Base-by-base conservation (phyloP, 2,329 filamentous ascomycete species). In the Phyllosticta paracitricarpa region DNA sequence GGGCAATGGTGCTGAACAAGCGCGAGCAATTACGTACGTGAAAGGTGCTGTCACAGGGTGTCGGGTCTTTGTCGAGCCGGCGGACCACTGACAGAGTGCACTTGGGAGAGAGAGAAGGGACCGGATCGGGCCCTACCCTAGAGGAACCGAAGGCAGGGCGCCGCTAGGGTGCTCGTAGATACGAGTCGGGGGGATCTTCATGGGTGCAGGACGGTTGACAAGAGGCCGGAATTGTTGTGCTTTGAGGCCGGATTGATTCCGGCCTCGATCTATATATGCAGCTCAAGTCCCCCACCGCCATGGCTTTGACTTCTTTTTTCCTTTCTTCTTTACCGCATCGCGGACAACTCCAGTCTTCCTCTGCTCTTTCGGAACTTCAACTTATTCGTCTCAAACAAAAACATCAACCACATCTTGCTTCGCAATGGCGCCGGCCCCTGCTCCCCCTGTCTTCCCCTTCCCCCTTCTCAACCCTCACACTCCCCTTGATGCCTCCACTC, bases 391-490 rank as follows among this genome's bases (percentile, higher is more conserved):
- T 40, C 33, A 12, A 14, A 14, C 33, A 17, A 14, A 12, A 40
- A 9, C 33, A 17, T 14, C 6, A 10, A 40, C 33, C 14, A 3
- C 33, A 40, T 14, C 33, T 40, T 40, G 33, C 33, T 40, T 40
- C 33, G 9, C 33, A 40, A 40, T 40, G 33, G 33, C 33, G 6
- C 33, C 33, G 33, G 33, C 33, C 33, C 33, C 33, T 40, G 33
- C 33, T 60, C 60, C 64, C 33, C 63, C 68, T 54, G 61, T 64
- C n/a, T 73, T 74, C 58, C 62, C 72, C 64, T 89, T 89, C 71
- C 75, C 79, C 60, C 82, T 89, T 74, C 79, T 89, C 53, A 76
- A 79, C 61, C 86, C 88, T 75, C 81, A 84, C 62, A 79, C 75
- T 70, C 84, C 85, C 1, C 73, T 84, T 63, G 84, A 89, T 72